A percentile compares a stretch with the other conserved stretches of the same genome.
phyloP scores from a whole-genome alignment of 805 yeast species.

The Candida maltosa region DNA sequence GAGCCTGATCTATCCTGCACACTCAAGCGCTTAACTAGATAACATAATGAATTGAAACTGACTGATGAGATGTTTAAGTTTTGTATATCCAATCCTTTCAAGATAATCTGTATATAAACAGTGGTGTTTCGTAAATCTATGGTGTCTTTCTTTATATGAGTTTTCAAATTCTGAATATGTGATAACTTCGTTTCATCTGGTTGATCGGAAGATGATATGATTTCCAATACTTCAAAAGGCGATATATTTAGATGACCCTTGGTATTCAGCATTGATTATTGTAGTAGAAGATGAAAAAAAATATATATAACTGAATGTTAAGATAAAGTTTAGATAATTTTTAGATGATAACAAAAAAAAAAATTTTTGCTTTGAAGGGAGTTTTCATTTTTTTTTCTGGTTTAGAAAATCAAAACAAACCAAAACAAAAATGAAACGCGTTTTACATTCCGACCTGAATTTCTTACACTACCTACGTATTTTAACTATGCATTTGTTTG shows the following conservation, averaged over 20 bases:
- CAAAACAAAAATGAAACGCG: no score
- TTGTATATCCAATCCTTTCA: conserved; percentile 39
- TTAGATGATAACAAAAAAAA: no score
- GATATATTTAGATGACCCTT: no score
- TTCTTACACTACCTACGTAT: no score
- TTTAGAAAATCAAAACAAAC: no score
- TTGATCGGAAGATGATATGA: conserved; percentile 12
- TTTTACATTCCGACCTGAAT: no score
- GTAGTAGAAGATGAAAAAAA: not conserved
- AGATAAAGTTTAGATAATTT: no score
- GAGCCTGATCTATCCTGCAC: conserved; percentile 47
- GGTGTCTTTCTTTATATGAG: conserved; percentile 52
- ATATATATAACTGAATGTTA: no score
- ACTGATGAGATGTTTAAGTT: conserved; percentile 35
- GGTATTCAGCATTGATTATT: conserved; percentile 4
- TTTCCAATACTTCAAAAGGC: conserved; percentile 16
- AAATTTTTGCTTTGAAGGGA: no score
- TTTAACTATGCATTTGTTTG: no score
- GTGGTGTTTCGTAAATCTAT: conserved; percentile 51
- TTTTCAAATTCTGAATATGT: conserved; percentile 37
- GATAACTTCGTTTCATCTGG: conserved; percentile 11
- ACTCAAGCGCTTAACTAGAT: conserved; percentile 54
- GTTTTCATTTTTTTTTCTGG: no score
- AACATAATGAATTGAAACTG: conserved; percentile 52
- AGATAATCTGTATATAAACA: conserved; percentile 47